phyloP scores from a whole-genome alignment of 192 early-diverging fungal genomes.

The Backusella westeae region DNA sequence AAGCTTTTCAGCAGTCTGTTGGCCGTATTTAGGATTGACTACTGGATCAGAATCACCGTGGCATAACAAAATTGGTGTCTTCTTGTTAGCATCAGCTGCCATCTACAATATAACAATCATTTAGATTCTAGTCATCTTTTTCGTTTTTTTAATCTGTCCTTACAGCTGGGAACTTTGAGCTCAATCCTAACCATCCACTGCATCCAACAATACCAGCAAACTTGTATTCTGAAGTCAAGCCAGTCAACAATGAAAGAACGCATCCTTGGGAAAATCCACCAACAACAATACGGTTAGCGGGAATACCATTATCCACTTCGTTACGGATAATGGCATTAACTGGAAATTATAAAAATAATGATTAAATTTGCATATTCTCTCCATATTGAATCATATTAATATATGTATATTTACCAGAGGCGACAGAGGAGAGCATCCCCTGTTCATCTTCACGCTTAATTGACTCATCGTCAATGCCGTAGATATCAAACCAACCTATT shows the following conservation, averaged over 20 bases:
- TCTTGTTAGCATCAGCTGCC: constrained; percentile 58
- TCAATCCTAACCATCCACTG: constrained; percentile 81
- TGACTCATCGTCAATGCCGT: constrained; percentile 44
- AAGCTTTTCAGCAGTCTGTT: constrained; percentile 62
- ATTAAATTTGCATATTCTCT: not conserved
- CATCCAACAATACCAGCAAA: constrained; percentile 71
- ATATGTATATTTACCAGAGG: constrained; percentile 26
- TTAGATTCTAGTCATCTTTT: not conserved
- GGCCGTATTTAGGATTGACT: constrained; percentile 72
- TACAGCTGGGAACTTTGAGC: constrained; percentile 45
- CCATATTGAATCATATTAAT: not conserved
- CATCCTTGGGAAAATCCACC: constrained; percentile 94
- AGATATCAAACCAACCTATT: constrained; percentile 80
- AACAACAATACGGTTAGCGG: constrained; percentile 83
- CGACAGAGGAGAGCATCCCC: constrained; percentile 64
- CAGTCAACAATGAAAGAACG: constrained; percentile 71
- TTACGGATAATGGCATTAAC: constrained; percentile 60
- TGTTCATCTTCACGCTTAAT: constrained; percentile 61
- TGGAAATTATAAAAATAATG: not conserved
- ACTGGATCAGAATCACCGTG: constrained; percentile 80
- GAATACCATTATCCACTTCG: constrained; percentile 80
- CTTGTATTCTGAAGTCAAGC: constrained; percentile 66
- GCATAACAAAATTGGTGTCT: constrained; percentile 79
- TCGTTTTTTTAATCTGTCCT: constrained; percentile 4
- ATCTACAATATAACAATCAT: constrained; percentile 26